Conservation (phyloP, 2,329 filamentous ascomycete species). For the Phoma sp. region DNA sequence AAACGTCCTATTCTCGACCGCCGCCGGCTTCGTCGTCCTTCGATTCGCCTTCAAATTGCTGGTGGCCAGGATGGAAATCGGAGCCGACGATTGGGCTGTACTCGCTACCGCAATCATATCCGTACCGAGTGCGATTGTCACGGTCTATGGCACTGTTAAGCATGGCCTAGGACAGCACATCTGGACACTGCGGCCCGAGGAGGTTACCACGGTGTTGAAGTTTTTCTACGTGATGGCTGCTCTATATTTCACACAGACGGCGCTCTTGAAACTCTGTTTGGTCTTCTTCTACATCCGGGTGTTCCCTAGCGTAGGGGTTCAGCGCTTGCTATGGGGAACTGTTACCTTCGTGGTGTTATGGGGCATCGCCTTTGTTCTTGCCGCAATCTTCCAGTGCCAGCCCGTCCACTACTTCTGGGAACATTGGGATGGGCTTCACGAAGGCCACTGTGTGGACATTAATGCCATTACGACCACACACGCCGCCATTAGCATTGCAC, state of each 20-base stretch:
- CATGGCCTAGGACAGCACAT: conserved; percentile 60
- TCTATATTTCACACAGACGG: conserved; percentile 44
- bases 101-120: conserved; percentile 31
- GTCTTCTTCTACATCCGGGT: conserved; percentile 44
- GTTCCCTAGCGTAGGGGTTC: conserved; percentile 33
- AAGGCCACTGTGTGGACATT: conserved; percentile 46
- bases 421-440: conserved; percentile 39
- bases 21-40: conserved; percentile 43
- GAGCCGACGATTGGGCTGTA: conserved; percentile 50
- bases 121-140: conserved; percentile 38
- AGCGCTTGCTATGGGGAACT: conserved; percentile 34
- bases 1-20: conserved; percentile 45
- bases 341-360: conserved; percentile 37
- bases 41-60: conserved; percentile 49
- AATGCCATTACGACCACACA: conserved; percentile 43
- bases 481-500: conserved; percentile 45
- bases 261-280: conserved; percentile 39
- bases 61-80: conserved; percentile 45
- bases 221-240: conserved; percentile 47
- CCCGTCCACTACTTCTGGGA: conserved; percentile 48
- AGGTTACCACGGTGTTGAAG: conserved; percentile 55
- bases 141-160: conserved; percentile 29
- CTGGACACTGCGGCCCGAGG: conserved; percentile 55
- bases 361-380: conserved; percentile 31
- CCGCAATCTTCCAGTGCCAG: conserved; percentile 44